Evolutionary conservation across 345 rosid genomes (phyloP), one percentile per base, ranked within the genome.

Genomic region (Litchi chinensis): DNA sequence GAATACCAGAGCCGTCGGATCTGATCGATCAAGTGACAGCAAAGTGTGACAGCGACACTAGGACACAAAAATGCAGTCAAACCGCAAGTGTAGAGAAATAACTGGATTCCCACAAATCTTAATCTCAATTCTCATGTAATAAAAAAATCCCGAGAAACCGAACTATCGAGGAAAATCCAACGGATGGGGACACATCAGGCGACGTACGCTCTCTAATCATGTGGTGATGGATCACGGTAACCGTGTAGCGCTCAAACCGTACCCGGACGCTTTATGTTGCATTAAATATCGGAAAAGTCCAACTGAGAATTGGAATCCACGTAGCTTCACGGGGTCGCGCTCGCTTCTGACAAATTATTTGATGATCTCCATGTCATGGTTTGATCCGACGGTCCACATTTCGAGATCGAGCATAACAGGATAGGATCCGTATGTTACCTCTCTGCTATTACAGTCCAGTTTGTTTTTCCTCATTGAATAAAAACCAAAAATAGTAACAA

Each of bases 161-260:
- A 41, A 39, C 76, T 28, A 46, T 64, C 12, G 43, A 48, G 48
- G 5, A 65, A 65, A 54, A 76, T 67, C 71, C 54, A 54, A 37
- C 15, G 66, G 79, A 67, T 22, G 54, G 65, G 52, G 73, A 52
- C 73, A 50, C 71, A 46, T 48, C 63, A 65, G 15, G 5, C 41
- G 4, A 5, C 3, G 74, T 70, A 18, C 24, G 19, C 24, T 5
- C 3, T 60, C 41, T 63, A 74, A 74, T 63, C 77, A 8, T 60
- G 77, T 19, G 37, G 63, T 32, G 28, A 5, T 65, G 18, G 44
- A 63, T 59, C 43, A 39, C 19, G 39, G 24, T 24, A 62, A 43
- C 12, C 28, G 19, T 28, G 3, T 3, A 54, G n/a, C 21, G 59
- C 6, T 16, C n/a, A 7, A 48, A 74, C 26, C 13, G 69, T 46